Conservation (phyloP, 352 stramenopile genomes). For the Thraustochytrium sp. region DNA sequence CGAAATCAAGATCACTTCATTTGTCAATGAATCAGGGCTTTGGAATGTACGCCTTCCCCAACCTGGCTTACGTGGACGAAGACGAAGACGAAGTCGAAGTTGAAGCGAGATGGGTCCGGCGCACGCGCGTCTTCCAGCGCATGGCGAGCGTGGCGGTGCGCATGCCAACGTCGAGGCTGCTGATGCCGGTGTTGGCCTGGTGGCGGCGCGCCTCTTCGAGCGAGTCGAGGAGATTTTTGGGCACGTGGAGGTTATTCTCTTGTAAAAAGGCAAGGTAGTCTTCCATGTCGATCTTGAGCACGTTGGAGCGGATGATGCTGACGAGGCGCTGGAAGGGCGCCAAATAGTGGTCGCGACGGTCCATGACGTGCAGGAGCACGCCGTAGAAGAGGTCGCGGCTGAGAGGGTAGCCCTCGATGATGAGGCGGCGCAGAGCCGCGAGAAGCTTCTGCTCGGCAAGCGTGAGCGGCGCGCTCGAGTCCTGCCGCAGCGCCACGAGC, state of each 20-base stretch:
- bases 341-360: not conserved
- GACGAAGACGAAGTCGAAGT: too few species aligned
- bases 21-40: too few species aligned
- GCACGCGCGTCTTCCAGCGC: not conserved
- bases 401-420: conserved; percentile 12
- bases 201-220: not conserved
- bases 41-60: too few species aligned
- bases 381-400: not conserved
- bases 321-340: conserved; percentile 6
- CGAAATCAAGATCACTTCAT: too few species aligned
- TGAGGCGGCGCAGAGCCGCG: conserved; percentile 20
- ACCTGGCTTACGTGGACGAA: too few species aligned
- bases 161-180: not conserved
- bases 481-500: not conserved
- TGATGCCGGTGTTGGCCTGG: not conserved
- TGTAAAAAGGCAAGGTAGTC: not conserved
- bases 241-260: conserved; percentile 7
- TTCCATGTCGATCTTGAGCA: conserved; percentile 27
- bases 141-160: conserved; percentile 19
- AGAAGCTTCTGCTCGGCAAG: conserved; percentile 28
- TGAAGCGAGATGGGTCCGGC: too few species aligned
- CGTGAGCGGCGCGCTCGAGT: not conserved
- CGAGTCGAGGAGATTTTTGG: not conserved
- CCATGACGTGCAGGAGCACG: conserved; percentile 26
- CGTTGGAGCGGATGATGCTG: not conserved